Evolutionary conservation across 371 early-diverging fungal species (phyloP).

Genomic region (Fennellomyces sp.): DNA sequence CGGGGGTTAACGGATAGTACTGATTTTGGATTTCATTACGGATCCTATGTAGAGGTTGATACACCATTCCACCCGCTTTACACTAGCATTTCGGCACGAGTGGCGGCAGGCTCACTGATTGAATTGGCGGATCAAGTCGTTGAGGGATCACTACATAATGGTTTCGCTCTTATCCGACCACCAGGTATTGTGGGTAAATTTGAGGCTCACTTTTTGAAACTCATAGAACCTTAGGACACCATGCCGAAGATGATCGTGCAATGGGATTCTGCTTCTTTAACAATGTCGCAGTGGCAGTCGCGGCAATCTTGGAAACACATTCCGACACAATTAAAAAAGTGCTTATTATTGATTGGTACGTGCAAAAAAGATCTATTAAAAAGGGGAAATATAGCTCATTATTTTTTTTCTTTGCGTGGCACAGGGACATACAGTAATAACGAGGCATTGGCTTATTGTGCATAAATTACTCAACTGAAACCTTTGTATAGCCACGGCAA

Average conservation of each 20-base stretch:
- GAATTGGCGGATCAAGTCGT: slow-evolving; percentile 55
- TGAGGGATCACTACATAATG: slow-evolving; percentile 59
- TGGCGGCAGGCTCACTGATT: slow-evolving; percentile 63
- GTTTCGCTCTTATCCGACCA: slow-evolving; percentile 68
- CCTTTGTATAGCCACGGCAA: slow-evolving; percentile 56
- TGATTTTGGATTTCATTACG: not conserved
- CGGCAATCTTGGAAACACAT: slow-evolving; percentile 50
- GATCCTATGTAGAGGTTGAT: slow-evolving; percentile 44
- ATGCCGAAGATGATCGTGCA: slow-evolving; percentile 66
- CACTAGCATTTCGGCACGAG: slow-evolving; percentile 53
- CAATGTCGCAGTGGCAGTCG: slow-evolving; percentile 69
- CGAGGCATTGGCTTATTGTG: no score
- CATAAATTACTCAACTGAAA: not conserved
- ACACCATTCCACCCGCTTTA: slow-evolving; percentile 63
- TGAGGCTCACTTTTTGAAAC: not conserved
- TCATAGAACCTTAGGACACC: slow-evolving; percentile 47
- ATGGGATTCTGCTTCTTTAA: slow-evolving; percentile 77
- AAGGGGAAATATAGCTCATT: not conserved
- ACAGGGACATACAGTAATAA: slow-evolving; percentile 73
- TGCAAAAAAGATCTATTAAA: not conserved
- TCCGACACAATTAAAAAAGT: slow-evolving; percentile 54
- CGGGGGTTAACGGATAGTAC: not conserved
- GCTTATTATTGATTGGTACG: slow-evolving; percentile 63
- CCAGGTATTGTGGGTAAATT: slow-evolving; percentile 40
- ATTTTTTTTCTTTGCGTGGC: not conserved